A percentile compares a stretch with the other conserved stretches of the same genome.
Evolutionary conservation across 805 yeast species (phyloP).

Genomic region (Metschnikowia cubensis): DNA sequence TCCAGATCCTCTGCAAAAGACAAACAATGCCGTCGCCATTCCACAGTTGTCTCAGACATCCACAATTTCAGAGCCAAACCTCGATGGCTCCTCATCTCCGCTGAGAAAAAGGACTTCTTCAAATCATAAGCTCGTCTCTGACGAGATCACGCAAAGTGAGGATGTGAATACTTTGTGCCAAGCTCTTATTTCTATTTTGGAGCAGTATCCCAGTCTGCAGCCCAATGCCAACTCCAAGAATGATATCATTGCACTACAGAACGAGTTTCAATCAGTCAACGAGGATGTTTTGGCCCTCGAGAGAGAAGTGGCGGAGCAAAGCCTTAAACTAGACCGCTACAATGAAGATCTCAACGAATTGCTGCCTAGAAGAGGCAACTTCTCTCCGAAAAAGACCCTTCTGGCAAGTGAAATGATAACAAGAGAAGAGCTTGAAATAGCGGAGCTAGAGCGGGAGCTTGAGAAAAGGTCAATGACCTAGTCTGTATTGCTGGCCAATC

Average conservation of each 20-base stretch:
- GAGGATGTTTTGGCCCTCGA: constrained; percentile 43
- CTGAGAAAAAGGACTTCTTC: constrained; percentile 7
- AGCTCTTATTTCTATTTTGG: constrained; percentile 7
- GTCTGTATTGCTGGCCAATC: constrained; percentile 2
- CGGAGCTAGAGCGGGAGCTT: constrained; percentile 37
- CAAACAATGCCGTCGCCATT: constrained; percentile 26
- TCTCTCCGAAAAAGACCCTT: constrained; percentile 8
- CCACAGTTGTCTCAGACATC: constrained; percentile 19
- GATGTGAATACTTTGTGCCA: constrained; percentile 42
- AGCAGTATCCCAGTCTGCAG: constrained; percentile 8
- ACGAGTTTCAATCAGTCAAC: constrained; percentile 31
- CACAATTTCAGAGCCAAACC: not conserved
- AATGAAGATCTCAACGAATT: constrained; percentile 20
- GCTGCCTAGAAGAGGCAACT: constrained; percentile 18
- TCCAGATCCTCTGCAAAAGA: constrained; percentile 28
- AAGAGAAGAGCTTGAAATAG: constrained; percentile 45
- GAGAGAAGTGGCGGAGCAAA: constrained; percentile 41
- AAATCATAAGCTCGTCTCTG: constrained; percentile 6
- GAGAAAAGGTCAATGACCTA: constrained; percentile 4
- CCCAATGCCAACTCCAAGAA: constrained; percentile 1
- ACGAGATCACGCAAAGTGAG: constrained; percentile 21
- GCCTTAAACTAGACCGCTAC: constrained; percentile 34
- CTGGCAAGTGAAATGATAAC: constrained; percentile 39
- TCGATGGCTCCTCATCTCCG: constrained; percentile 16
- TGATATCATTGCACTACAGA: constrained; percentile 19